Evolutionary conservation across 345 rosid species (phyloP), one percentile per base, ranked within the genome.

Genomic region (Theobroma cacao): DNA sequence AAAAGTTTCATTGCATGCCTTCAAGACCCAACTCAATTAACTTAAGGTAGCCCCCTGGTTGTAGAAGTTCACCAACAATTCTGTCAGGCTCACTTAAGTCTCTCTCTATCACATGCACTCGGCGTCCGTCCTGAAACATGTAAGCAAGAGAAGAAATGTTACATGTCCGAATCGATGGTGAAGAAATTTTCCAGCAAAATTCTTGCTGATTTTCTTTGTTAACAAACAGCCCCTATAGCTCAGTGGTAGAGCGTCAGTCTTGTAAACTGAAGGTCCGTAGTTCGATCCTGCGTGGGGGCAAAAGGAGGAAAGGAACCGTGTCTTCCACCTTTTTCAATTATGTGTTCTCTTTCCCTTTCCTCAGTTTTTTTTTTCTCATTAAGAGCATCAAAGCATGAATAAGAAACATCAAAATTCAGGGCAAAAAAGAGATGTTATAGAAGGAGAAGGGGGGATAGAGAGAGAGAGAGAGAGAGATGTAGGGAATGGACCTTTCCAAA

Each of bases 241-340:
- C 91, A 91, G 91, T 87, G 91, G 93, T 88, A 85, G 91, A 90
- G 93, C 89, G 91, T 82, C 91, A 86, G 91, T 91, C 92, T 91
- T 88, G 91, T 90, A 91, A 88, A 90, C 95, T 88, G 95, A 84
- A 91, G 93, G 92, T 88, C 86, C 87, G 82, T 75, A 85, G 90
- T 90, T 91, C 88, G 92, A 90, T n/a, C n/a, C n/a, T n/a, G n/a
- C n/a, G n/a, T n/a, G n/a, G n/a, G n/a, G n/a, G n/a, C n/a, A n/a
- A n/a, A n/a, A n/a, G n/a, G n/a, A n/a, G n/a, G n/a, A n/a, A n/a
- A n/a, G n/a, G n/a, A n/a, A n/a, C n/a, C n/a, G n/a, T n/a, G n/a
- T n/a, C n/a, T n/a, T n/a, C n/a, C n/a, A n/a, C n/a, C n/a, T n/a
- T n/a, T n/a, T n/a, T n/a, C n/a, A n/a, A n/a, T n/a, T n/a, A n/a